Evolutionary conservation across 495 filamentous ascomycete genomes (phyloP), one percentile per base, ranked within the genome.

Genomic region (Apodospora peruviana): DNA sequence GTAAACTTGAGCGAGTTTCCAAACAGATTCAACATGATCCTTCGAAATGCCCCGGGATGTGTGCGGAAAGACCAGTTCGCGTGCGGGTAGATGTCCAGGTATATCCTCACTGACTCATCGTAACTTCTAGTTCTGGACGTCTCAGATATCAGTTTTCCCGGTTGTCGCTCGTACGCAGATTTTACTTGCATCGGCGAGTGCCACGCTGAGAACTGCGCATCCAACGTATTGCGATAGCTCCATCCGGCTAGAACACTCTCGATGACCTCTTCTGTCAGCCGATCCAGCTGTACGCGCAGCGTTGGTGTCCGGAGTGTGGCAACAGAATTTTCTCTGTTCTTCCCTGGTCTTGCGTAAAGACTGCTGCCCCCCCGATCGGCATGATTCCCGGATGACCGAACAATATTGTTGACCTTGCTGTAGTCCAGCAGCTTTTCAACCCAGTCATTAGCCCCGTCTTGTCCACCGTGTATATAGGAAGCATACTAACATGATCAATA

Each of bases 1-100:
- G 83, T 89, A 55, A 87, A 90, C 52, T 93, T 93, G 59, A 91
- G 75, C 0, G 87, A 81, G 65, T 93, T 93, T 10, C 88, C 86
- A 45, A 89, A 82, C 1, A 93, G 53, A 52, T 93, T 90, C 83
- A 90, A 86, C 25, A 91, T 75, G 41, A 90, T 78, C 1, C 87
- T 79, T 16, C 84, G 76, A 34, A 89, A 65, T 2, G 86, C 87
- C 4, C 86, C 86, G 0, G 85, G 84, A 35, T 90, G 84, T 0
- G 82, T 80, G 4, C 70, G 70, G 62, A 87, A 89, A 11, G 76
- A 49, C 71, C 82, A 89, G 35, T 79, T 72, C 16, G 70, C 69
- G 4, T 68, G 55, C 8, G 66, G 65, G 19, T 80, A 74, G 38
- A 90, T 76, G 60, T 87, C 83, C 11, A 90, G 59, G 27, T 83